phyloP scores from a whole-genome alignment of 352 stramenopile species.

The Chrysophaeum taylorii region DNA sequence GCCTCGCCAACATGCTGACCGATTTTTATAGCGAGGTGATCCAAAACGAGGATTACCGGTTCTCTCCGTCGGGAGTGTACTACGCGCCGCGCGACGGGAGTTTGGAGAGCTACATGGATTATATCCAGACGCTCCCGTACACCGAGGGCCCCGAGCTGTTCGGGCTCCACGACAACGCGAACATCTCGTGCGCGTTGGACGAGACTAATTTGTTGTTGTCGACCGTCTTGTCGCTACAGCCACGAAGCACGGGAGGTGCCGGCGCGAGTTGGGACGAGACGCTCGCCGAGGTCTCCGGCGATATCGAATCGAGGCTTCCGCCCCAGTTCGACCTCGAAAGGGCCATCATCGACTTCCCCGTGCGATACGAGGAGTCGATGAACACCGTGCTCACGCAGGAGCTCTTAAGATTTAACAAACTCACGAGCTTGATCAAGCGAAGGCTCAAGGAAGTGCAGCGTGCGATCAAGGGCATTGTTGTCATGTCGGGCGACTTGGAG shows the following conservation, averaged over 20 bases:
- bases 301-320: constrained; percentile 57
- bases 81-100: constrained; percentile 40
- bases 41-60: constrained; percentile 37
- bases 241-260: constrained; percentile 55
- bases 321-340: constrained; percentile 72
- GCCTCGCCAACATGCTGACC: constrained; percentile 77
- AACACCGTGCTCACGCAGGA: constrained; percentile 87
- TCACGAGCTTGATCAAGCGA: constrained; percentile 58
- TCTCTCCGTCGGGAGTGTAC: constrained; percentile 16
- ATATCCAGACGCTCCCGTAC: constrained; percentile 62
- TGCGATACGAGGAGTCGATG: constrained; percentile 82
- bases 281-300: constrained; percentile 65
- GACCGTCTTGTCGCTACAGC: constrained; percentile 76
- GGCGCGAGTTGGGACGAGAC: constrained; percentile 76
- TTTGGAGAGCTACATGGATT: constrained; percentile 45
- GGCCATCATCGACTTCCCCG: constrained; percentile 69
- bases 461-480: constrained; percentile 76
- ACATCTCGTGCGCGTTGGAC: constrained; percentile 82
- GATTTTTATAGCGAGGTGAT: constrained; percentile 76
- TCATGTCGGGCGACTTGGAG: constrained; percentile 78
- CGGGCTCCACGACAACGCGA: constrained; percentile 89
- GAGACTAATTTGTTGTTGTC: constrained; percentile 77
- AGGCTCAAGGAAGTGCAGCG: constrained; percentile 74
- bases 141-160: constrained; percentile 83
- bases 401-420: constrained; percentile 73